phyloP scores from a whole-genome alignment of 106 monocot species.

The Dendrobium huoshanense region DNA sequence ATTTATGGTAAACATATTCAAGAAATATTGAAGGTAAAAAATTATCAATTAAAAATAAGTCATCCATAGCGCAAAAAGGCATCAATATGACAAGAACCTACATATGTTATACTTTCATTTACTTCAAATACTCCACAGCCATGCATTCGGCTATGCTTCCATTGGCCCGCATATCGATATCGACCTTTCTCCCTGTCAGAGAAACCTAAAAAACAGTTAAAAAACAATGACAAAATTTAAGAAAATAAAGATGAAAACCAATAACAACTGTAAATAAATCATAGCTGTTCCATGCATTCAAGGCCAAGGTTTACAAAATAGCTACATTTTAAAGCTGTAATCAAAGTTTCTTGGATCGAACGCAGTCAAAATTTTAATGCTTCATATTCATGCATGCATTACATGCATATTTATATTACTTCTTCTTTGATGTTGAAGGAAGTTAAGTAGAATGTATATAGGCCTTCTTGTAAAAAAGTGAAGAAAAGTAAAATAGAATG shows the following conservation, averaged over 20 bases:
- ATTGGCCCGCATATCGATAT: slow-evolving; percentile 78
- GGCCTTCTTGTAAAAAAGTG: too few species aligned
- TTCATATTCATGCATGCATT: too few species aligned
- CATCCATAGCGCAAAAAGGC: not conserved
- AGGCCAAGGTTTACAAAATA: not conserved
- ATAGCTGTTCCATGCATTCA: not conserved
- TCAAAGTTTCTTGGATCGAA: not conserved
- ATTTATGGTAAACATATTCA: not conserved
- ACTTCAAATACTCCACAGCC: slow-evolving; percentile 89
- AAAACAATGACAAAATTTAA: not conserved
- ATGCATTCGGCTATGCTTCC: slow-evolving; percentile 92
- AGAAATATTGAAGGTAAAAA: not conserved
- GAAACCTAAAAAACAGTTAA: slow-evolving; percentile 5
- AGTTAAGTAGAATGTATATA: too few species aligned
- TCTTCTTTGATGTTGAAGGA: too few species aligned
- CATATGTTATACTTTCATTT: slow-evolving; percentile 65
- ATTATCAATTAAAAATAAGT: not conserved
- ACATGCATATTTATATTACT: too few species aligned
- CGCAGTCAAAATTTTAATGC: not conserved
- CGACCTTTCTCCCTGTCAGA: slow-evolving; percentile 68
- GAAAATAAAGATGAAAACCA: not conserved
- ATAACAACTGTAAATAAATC: not conserved
- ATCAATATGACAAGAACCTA: slow-evolving; percentile 25
- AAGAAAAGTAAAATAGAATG: too few species aligned
- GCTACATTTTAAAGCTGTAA: not conserved